phyloP scores from a whole-genome alignment of 495 filamentous ascomycete species.

The Hyaloscypha bicolor region DNA sequence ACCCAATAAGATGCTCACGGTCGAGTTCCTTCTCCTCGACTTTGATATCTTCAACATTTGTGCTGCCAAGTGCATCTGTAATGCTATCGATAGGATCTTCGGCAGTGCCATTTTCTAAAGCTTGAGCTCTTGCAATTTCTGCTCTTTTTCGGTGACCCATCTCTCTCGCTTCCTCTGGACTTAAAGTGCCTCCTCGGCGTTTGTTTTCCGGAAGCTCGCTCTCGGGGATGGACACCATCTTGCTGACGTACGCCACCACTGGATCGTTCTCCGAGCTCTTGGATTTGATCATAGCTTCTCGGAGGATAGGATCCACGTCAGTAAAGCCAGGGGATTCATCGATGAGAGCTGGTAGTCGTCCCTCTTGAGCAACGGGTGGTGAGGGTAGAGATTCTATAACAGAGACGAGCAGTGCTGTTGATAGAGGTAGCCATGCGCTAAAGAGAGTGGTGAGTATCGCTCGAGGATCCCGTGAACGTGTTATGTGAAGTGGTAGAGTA shows the following conservation, averaged over 20 bases:
- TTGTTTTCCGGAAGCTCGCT: conserved; percentile 86
- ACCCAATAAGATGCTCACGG: conserved; percentile 88
- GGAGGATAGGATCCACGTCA: conserved; percentile 66
- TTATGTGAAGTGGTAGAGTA: conserved; percentile 77
- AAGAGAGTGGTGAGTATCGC: conserved; percentile 86
- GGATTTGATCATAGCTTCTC: conserved; percentile 80
- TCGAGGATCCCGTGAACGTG: conserved; percentile 81
- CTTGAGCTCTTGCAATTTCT: conserved; percentile 77
- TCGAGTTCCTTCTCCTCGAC: conserved; percentile 60
- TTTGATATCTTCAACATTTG: conserved; percentile 48
- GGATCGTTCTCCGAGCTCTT: conserved; percentile 68
- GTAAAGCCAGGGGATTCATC: conserved; percentile 77
- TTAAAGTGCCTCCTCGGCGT: conserved; percentile 66
- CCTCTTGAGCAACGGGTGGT: conserved; percentile 80
- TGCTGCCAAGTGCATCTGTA: conserved; percentile 55
- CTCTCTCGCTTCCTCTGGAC: conserved; percentile 86
- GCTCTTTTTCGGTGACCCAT: conserved; percentile 85
- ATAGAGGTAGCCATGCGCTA: conserved; percentile 87
- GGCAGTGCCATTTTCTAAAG: conserved; percentile 38
- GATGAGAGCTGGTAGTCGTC: conserved; percentile 76
- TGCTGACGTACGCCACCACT: conserved; percentile 94
- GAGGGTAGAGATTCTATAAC: conserved; percentile 92
- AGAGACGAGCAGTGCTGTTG: conserved; percentile 88
- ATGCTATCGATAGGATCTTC: conserved; percentile 44
- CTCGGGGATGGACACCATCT: conserved; percentile 94